phyloP scores from a whole-genome alignment of 2,329 filamentous ascomycete species.

The Dothiorella sarmentorum region DNA sequence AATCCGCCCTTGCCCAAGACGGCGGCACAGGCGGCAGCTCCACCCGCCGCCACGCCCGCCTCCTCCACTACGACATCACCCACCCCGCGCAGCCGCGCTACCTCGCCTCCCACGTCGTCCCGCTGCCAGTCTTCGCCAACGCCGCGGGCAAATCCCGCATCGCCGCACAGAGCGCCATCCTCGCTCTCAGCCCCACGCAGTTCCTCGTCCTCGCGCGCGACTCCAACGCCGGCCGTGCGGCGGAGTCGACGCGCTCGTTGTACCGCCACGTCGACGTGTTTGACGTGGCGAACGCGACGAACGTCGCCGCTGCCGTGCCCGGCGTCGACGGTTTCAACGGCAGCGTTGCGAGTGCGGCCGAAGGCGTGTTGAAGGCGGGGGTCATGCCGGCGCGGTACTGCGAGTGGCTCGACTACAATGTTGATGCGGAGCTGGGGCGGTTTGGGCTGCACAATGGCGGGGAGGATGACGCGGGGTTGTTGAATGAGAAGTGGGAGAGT shows the following conservation, averaged over 20 bases:
- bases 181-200: slow-evolving; percentile 59
- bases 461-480: slow-evolving; percentile 51
- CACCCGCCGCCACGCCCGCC: slow-evolving; percentile 55
- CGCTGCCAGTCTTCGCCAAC: slow-evolving; percentile 57
- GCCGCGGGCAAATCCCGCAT: slow-evolving; percentile 50
- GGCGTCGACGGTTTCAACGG: slow-evolving; percentile 35
- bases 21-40: slow-evolving; percentile 55
- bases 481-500: slow-evolving; percentile 79
- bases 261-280: slow-evolving; percentile 71
- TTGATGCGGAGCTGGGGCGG: slow-evolving; percentile 59
- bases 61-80: slow-evolving; percentile 63
- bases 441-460: slow-evolving; percentile 70
- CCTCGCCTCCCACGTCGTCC: slow-evolving; percentile 62
- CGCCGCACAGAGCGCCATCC: slow-evolving; percentile 67
- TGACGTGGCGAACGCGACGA: slow-evolving; percentile 59
- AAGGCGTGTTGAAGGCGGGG: slow-evolving; percentile 52
- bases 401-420: slow-evolving; percentile 65
- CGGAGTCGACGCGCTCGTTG: slow-evolving; percentile 49
- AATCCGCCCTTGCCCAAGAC: slow-evolving; percentile 54
- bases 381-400: slow-evolving; percentile 62
- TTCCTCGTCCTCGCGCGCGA: slow-evolving; percentile 68
- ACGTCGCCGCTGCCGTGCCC: slow-evolving; percentile 50
- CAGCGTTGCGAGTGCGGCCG: slow-evolving; percentile 43
- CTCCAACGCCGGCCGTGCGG: slow-evolving; percentile 57
- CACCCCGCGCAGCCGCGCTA: slow-evolving; percentile 41